Conservation (phyloP, 805 yeast species). For the Kodamaea hsintzibuensis region DNA sequence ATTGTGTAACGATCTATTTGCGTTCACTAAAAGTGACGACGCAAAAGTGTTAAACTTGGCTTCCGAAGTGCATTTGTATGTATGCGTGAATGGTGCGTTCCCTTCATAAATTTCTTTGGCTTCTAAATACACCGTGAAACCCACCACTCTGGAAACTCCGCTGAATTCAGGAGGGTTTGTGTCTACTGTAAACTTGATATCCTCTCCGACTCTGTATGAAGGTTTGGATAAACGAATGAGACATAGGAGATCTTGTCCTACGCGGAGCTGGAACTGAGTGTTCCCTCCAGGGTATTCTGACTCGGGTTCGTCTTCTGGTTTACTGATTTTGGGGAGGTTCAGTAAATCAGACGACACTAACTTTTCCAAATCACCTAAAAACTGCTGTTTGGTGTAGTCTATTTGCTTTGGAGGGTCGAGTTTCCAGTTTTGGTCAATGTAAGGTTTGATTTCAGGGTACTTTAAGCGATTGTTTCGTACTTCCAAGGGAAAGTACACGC, state of each 20-base stretch:
- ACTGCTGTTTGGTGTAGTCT: constrained; percentile 10
- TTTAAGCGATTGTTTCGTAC: constrained; percentile 14
- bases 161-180: constrained; percentile 19
- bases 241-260: constrained; percentile 35
- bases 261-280: constrained; percentile 39
- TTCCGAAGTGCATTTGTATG: constrained; percentile 36
- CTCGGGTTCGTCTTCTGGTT: constrained; percentile 14
- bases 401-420: not conserved
- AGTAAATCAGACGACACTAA: constrained; percentile 34
- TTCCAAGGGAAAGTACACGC: constrained; percentile 39
- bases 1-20: constrained; percentile 9
- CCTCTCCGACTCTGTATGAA: constrained; percentile 41
- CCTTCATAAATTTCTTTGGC: constrained; percentile 35
- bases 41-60: constrained; percentile 36
- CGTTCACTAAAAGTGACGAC: constrained; percentile 21
- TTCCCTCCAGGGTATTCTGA: constrained; percentile 14
- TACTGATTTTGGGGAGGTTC: constrained; percentile 34
- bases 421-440: constrained; percentile 8
- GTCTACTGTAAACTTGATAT: constrained; percentile 33
- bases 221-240: constrained; percentile 32
- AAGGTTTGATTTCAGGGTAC: constrained; percentile 2
- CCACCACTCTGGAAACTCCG: constrained; percentile 29
- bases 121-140: constrained; percentile 36
- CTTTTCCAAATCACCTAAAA: constrained; percentile 32
- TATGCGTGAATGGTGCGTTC: constrained; percentile 18